Evolutionary conservation across 1,284 basidiomycete species (phyloP), one percentile per base, ranked within the genome.

Genomic region (Apiotrichum porosum): DNA sequence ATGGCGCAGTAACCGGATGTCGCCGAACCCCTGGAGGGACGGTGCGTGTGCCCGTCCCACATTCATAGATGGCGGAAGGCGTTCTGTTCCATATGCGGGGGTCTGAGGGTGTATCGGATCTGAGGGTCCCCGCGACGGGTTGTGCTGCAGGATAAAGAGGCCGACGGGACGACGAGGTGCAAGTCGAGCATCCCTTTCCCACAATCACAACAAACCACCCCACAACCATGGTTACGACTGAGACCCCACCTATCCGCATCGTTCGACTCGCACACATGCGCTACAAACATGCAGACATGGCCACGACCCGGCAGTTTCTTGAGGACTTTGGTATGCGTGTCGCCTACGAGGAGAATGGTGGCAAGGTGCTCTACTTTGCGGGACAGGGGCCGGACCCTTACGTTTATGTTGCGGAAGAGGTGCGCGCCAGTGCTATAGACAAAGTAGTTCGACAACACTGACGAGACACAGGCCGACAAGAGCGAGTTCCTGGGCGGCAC

Each of bases 271-370:
- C 57, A 13, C 57, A 61, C 50, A 56, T 59, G 55, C 50, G 52
- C 34, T 61, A 61, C 45, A 49, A 37, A 26, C 57, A 58, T 33
- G 48, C 32, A 14, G 54, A 61, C 39, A 34, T 61, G 17, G 47
- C 44, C 9, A 45, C 19, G 13, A 36, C 55, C 5, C 34, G 40
- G 22, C 33, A 45, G 19, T 61, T 61, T 43, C 46, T 61, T 3
- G 48, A 52, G 44, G 59, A 61, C 52, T 61, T 61, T 44, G 59
- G 59, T 28, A 42, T 59, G 40, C 42, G 28, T n/a, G 34, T 58
- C 3, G 46, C 47, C 0, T 44, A 49, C 35, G 28, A 34, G 1
- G 51, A 56, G 30, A 17, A 52, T 30, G 46, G 37, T 15, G 54
- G 47, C 26, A 42, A 52, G 37, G 48, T 30, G n/a, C 41, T 54